Base-by-base conservation (phyloP, 768 basidiomycete species). In the Tricholoma terreum region DNA sequence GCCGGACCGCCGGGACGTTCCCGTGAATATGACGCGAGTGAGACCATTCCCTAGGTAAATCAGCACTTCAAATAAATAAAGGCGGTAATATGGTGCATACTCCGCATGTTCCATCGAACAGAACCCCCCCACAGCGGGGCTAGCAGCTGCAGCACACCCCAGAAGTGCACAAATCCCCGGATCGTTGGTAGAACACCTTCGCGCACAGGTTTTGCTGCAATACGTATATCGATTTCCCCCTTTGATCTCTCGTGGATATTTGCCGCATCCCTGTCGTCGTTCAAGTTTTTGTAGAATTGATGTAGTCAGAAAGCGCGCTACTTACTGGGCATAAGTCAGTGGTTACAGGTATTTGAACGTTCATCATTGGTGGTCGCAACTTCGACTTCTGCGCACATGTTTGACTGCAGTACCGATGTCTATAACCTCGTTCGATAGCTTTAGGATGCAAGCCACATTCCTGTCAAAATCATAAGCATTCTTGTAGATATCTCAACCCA, bases 331-430 rank as follows among this genome's bases (percentile, higher is more conserved):
- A 30, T 27, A 31, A 17, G 17, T 30, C 27, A 31, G 27, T 7
- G n/a, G 10, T 27, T 17, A 31, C 45, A 27, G 24, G 24, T 6
- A 10, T 45, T 4, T 45, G 21, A 22, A 27, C 6, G 6, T 14
- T 27, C 14, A n/a, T n/a, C n/a, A 14, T 24, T 46, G 24, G 19
- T 19, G 34, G 19, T 17, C 50, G 38, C 17, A 56, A 15, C 6
- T 59, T 51, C 40, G 56, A 55, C 34, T 51, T 48, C 11, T 21
- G 55, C 7, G 58, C 61, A 50, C 61, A 61, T 34, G 50, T 33
- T 35, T 52, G 42, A 36, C 63, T 64, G 31, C 63, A 64, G 42
- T 59, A 60, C 6, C 60, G 55, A 48, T 59, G 57, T 21, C 50
- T 51, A 9, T 40, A 52, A 19, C 58, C 53, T 8, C 21, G 43